Evolutionary conservation across 179 eudicot species (phyloP).

Genomic region (Silene coronaria): DNA sequence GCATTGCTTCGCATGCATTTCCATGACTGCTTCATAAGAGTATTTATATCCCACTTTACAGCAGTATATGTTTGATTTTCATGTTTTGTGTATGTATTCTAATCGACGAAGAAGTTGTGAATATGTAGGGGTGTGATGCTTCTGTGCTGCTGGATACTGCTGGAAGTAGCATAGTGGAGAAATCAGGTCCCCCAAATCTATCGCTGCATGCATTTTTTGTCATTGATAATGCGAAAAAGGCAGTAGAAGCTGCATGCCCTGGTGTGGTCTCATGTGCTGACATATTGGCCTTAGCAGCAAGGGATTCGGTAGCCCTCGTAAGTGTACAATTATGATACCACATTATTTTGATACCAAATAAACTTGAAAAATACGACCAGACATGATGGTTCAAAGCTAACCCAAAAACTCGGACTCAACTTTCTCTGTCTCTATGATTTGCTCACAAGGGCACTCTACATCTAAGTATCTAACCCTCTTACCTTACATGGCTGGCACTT

Average conservation of each 20-base stretch:
- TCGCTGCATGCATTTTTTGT: slow-evolving; percentile 76
- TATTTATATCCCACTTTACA: not conserved
- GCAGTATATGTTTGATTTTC: not conserved
- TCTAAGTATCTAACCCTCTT: not conserved
- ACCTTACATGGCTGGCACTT: not conserved
- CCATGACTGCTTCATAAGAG: slow-evolving; percentile 68
- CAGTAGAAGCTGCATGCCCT: slow-evolving; percentile 51
- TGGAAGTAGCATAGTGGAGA: slow-evolving; percentile 57
- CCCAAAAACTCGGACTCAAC: not conserved
- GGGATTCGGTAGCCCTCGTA: slow-evolving; percentile 50
- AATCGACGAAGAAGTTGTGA: not conserved
- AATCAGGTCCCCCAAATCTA: slow-evolving; percentile 60
- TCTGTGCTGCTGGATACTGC: slow-evolving; percentile 62
- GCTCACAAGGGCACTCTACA: not conserved
- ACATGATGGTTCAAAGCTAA: not conserved
- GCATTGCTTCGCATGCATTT: slow-evolving; percentile 74
- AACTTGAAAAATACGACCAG: not conserved
- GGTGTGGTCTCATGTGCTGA: slow-evolving; percentile 82
- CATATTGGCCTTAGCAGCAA: slow-evolving; percentile 63
- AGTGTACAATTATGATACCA: slow-evolving; percentile 14
- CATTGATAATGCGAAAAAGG: slow-evolving; percentile 61
- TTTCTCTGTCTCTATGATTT: not conserved
- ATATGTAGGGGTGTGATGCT: slow-evolving; percentile 76
- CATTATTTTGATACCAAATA: not conserved
- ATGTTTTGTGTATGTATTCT: not conserved